Conservation (phyloP, 2,329 filamentous ascomycete genomes). For the Cryphonectria parasitica region DNA sequence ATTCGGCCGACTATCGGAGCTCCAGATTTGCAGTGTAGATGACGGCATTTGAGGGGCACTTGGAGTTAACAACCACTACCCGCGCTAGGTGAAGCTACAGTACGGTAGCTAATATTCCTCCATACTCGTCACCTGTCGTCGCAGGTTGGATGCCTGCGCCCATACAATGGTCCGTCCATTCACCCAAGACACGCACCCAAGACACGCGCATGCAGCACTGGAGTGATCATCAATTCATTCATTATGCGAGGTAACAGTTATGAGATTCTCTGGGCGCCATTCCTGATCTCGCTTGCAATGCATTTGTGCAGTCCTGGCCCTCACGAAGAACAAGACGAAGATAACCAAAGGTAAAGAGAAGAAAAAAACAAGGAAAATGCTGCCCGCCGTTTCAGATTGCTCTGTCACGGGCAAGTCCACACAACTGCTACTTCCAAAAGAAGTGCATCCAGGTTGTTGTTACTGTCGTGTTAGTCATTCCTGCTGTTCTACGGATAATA, state of each 20-base stretch:
- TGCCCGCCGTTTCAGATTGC: conserved; percentile 1
- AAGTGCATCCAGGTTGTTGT: neutral
- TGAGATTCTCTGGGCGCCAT: neutral
- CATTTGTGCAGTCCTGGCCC: neutral
- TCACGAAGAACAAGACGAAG: neutral
- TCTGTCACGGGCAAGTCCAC: neutral
- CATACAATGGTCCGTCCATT: neutral
- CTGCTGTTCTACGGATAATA: neutral
- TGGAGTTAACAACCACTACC: neutral
- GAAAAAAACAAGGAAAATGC: neutral
- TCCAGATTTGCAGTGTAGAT: conserved; percentile 4
- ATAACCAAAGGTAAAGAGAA: neutral
- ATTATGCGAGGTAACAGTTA: neutral
- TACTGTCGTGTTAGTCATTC: neutral
- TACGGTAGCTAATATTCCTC: neutral
- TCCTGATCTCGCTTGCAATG: neutral
- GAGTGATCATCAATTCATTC: conserved; percentile 1
- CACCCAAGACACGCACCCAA: neutral
- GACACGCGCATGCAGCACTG: neutral
- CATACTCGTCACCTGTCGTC: neutral
- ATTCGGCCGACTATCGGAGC: conserved; percentile 19
- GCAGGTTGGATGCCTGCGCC: too few relatives aligned
- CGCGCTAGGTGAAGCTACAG: neutral
- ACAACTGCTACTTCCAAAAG: neutral
- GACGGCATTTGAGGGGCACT: conserved; percentile 11